Evolutionary conservation across 108 stramenopile species (phyloP), one percentile per base, ranked within the genome.

Genomic region (Conticribra guillardii): DNA sequence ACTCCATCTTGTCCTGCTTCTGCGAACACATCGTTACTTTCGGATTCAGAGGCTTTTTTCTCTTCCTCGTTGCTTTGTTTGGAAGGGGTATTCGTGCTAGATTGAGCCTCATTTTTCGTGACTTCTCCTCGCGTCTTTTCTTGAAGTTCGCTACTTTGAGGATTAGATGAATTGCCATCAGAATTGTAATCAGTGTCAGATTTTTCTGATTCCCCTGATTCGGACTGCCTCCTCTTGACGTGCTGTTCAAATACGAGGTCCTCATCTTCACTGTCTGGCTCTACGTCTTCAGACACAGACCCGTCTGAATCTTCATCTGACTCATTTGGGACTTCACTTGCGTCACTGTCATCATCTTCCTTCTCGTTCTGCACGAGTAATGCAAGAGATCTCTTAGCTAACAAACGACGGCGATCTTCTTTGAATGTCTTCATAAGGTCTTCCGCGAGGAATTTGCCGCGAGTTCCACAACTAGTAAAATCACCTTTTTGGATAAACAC

Each of bases 211-310:
- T 58, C 44, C n/a, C 55, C 31, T 54, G 60, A 54, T 19, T 23
- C 17, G 31, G 23, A 33, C 53, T 56, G 54, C 63, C 64, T 71
- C 69, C 19, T 52, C 54, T 29, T 49, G 22, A 11, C 45, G 26
- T 8, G 54, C 33, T 67, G 28, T 16, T 60, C 77, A 5, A 64
- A 29, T 45, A 84, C 52, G 3, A 85, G 61, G 4, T 87, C 87
- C 49, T 94, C 93, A 21, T 91, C 93, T 48, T 91, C 93, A 45
- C 90, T 91, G 41, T 88, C 90, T 19, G 86, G 84, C 64, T 91
- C 84, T 21, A 91, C 65, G 62, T 54, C 37, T 41, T 41, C 87
- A 76, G 69, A 87, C 82, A 61, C 93, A 84, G 49, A 78, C 66
- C 56, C 82, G 41, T 83, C 86, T 4, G 85, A 86, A 47, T 88